Percentiles rank a stretch among this genome's conserved stretches.
These are phyloP conservation scores for Ogataea saltuana DNA, from an alignment of 805 yeast species.

Conservation along the genomic window DNA sequence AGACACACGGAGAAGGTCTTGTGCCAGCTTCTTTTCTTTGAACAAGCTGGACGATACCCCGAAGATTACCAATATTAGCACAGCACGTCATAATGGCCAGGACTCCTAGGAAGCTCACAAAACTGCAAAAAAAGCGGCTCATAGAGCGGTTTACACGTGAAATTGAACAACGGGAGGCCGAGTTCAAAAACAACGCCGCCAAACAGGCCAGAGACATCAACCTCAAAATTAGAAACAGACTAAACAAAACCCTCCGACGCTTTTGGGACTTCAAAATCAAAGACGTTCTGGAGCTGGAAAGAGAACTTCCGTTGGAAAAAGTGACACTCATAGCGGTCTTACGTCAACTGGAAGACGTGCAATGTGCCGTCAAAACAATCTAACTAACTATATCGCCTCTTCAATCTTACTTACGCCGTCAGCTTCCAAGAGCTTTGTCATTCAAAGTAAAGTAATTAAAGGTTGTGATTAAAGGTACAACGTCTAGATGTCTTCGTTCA, in stretches of 20 bases:
- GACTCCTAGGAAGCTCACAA: constrained; percentile 26
- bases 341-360: constrained; percentile 23
- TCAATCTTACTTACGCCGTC: too few species aligned
- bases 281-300: constrained; percentile 46
- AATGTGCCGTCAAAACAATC: too few species aligned
- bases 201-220: constrained; percentile 35
- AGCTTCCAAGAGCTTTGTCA: too few species aligned
- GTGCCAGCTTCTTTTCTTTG: background rate
- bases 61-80: too few species aligned
- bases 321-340: constrained; percentile 35
- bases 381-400: too few species aligned
- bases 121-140: constrained; percentile 39
- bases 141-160: constrained; percentile 32
- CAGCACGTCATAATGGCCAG: constrained; percentile 4
- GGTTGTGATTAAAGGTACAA: background rate
- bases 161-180: constrained; percentile 18
- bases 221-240: constrained; percentile 41
- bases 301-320: constrained; percentile 37
- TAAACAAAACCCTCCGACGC: constrained; percentile 48
- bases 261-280: constrained; percentile 49
- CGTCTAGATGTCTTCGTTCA: constrained; percentile 68
- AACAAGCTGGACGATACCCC: too few species aligned
- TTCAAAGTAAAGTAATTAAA: background rate
- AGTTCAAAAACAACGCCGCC: constrained; percentile 27
- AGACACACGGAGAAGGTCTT: too few species aligned